phyloP scores from a whole-genome alignment of 2,329 filamentous ascomycete genomes.

The Coniochaeta sp. region DNA sequence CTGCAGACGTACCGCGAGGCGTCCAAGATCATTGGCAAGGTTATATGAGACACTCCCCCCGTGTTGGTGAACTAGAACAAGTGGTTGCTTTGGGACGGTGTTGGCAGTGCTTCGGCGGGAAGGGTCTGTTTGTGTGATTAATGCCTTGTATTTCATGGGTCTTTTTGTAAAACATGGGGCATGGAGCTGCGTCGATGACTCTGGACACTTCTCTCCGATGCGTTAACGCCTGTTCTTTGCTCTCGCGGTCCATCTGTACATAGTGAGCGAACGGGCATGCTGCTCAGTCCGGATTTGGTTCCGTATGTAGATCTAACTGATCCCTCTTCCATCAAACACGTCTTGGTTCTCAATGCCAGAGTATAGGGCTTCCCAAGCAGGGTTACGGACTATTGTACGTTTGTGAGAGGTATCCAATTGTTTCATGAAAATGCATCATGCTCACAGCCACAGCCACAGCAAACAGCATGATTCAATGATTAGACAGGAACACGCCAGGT shows the following conservation, averaged over 20 bases:
- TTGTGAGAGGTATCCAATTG: too few relatives aligned
- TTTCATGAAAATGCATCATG: too few relatives aligned
- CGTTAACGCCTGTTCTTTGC: neutral
- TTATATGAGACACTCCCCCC: conserved; percentile 56
- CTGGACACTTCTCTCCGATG: conserved; percentile 1
- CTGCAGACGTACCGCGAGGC: conserved; percentile 95
- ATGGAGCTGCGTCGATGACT: neutral
- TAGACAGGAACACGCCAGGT: too few relatives aligned
- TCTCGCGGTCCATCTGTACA: neutral
- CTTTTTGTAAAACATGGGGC: neutral
- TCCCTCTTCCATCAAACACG: too few relatives aligned
- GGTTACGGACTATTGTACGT: too few relatives aligned
- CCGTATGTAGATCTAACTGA: too few relatives aligned
- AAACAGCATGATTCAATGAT: too few relatives aligned
- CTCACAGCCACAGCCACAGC: too few relatives aligned
- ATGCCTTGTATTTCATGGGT: neutral
- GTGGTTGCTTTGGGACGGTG: neutral
- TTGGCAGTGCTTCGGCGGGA: neutral
- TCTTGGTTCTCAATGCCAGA: too few relatives aligned
- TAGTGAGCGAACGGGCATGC: neutral
- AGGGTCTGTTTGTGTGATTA: neutral
- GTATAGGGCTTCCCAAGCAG: too few relatives aligned
- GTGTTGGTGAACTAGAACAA: neutral
- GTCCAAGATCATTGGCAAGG: conserved; percentile 96
- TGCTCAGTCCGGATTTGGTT: neutral